A percentile compares a stretch with the other conserved stretches of the same genome.
These are phyloP conservation scores for Myriosclerotinia duriaeana DNA, from an alignment of 2,329 filamentous ascomycete species.

Conservation along the genomic window DNA sequence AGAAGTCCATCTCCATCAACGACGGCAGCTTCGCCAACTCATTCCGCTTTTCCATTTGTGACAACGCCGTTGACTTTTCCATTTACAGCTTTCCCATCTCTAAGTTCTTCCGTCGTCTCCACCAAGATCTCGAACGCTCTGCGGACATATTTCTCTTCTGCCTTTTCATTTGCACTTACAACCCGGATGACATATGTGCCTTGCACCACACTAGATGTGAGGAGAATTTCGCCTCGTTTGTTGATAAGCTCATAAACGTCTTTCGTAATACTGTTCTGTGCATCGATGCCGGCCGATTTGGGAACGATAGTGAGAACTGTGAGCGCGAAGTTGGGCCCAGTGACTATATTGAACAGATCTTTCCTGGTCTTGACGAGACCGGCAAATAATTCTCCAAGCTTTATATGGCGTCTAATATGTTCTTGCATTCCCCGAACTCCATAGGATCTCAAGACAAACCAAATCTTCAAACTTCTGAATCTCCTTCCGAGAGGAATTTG, in stretches of 20 bases:
- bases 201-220: slow-evolving; percentile 74
- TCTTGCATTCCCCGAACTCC: slow-evolving; percentile 72
- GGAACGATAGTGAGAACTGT: slow-evolving; percentile 70
- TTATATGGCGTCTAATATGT: slow-evolving; percentile 69
- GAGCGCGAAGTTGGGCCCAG: slow-evolving; percentile 73
- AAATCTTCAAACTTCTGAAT: slow-evolving; percentile 88
- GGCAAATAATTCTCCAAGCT: slow-evolving; percentile 69
- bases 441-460: slow-evolving; percentile 87
- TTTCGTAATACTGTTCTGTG: slow-evolving; percentile 68
- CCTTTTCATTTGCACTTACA: slow-evolving; percentile 68
- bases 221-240: slow-evolving; percentile 71
- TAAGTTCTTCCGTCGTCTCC: slow-evolving; percentile 38
- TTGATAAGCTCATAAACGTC: slow-evolving; percentile 75
- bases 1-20: slow-evolving; percentile 28
- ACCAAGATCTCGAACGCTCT: slow-evolving; percentile 74
- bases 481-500: slow-evolving; percentile 88
- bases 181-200: slow-evolving; percentile 78
- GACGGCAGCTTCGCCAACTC: slow-evolving; percentile 26
- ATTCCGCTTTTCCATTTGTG: slow-evolving; percentile 28
- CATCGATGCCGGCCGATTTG: slow-evolving; percentile 44
- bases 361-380: slow-evolving; percentile 54
- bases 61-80: slow-evolving; percentile 10
- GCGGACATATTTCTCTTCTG: slow-evolving; percentile 70
- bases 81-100: slow-evolving; percentile 26
- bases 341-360: slow-evolving; percentile 76